phyloP scores from a whole-genome alignment of 257 asterid species.

The Paulownia fortunei region DNA sequence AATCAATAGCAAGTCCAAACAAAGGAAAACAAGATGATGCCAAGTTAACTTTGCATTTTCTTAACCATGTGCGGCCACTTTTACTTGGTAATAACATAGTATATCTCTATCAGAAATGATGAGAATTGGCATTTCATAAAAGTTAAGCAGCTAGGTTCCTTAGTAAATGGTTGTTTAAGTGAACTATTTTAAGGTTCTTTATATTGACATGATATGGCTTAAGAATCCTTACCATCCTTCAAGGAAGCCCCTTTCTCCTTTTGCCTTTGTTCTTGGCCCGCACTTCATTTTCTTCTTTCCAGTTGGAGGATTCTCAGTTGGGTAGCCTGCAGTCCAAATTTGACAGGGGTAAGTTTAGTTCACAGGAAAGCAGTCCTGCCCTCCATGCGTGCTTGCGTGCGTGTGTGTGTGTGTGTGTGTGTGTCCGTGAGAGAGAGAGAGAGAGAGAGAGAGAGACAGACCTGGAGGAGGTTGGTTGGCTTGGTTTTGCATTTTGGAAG shows the following conservation, averaged over 20 bases:
- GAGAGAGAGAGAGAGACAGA: conserved; percentile 28
- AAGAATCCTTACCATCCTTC: conserved; percentile 66
- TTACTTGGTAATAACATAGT: too few relatives aligned
- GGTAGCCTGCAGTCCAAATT: conserved; percentile 53
- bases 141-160: not conserved
- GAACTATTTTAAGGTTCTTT: not conserved
- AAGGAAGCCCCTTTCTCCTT: conserved; percentile 71
- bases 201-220: not conserved
- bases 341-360: not conserved
- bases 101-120: too few relatives aligned
- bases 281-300: conserved; percentile 55
- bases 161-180: not conserved
- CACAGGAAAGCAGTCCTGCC: not conserved
- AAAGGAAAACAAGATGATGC: too few relatives aligned
- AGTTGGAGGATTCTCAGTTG: conserved; percentile 44
- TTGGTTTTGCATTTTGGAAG: conserved; percentile 52
- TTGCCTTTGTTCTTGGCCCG: conserved; percentile 59
- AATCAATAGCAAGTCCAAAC: not conserved
- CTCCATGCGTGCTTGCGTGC: not conserved
- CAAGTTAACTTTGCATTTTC: too few relatives aligned
- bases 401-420: not conserved
- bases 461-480: conserved; percentile 59
- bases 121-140: not conserved
- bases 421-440: not conserved
- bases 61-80: too few relatives aligned